A percentile compares a stretch with the other conserved stretches of the same genome.
These are phyloP conservation scores for Kwoniella sp. DNA, from an alignment of 768 basidiomycete genomes.

Conservation along the genomic window DNA sequence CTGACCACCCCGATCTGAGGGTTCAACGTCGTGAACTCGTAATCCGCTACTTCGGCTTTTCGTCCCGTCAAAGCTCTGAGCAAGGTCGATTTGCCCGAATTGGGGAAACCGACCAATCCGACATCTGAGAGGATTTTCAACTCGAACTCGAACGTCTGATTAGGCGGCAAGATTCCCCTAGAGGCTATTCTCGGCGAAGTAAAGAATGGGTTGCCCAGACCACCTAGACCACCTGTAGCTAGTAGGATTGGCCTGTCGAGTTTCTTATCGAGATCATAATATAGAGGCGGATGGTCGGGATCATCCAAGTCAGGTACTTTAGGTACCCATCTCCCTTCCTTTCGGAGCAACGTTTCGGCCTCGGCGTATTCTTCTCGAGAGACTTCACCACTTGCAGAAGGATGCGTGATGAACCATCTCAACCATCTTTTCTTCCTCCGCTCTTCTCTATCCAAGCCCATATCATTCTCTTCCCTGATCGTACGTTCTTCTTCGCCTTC, in stretches of 20 bases:
- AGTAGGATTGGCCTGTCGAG: conserved; percentile 59
- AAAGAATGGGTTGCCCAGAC: conserved; percentile 88
- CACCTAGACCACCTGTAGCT: conserved; percentile 75
- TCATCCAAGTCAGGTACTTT: conserved; percentile 27
- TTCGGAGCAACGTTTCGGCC: conserved; percentile 39
- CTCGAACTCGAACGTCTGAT: conserved; percentile 78
- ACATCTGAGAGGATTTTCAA: conserved; percentile 92
- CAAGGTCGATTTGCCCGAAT: conserved; percentile 85
- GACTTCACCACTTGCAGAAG: conserved; percentile 34
- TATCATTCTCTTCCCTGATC: conserved; percentile 70
- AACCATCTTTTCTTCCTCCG: conserved; percentile 34
- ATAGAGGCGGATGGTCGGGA: conserved; percentile 25
- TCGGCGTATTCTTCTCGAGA: conserved; percentile 36
- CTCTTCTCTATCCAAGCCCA: conserved; percentile 66
- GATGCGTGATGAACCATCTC: conserved; percentile 42
- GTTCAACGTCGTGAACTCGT: conserved; percentile 93
- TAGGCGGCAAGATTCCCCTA: conserved; percentile 43
- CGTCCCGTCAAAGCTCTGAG: conserved; percentile 85
- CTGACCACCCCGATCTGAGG: conserved; percentile 90
- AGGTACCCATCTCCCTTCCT: conserved; percentile 35
- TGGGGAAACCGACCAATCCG: conserved; percentile 95
- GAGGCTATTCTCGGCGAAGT: conserved; percentile 70
- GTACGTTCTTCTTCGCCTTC: conserved; percentile 66
- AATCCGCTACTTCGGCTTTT: conserved; percentile 80
- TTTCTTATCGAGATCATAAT: conserved; percentile 39